Evolutionary conservation across 192 early-diverging fungal genomes (phyloP).

Genomic region (Haplosporangium gracile): DNA sequence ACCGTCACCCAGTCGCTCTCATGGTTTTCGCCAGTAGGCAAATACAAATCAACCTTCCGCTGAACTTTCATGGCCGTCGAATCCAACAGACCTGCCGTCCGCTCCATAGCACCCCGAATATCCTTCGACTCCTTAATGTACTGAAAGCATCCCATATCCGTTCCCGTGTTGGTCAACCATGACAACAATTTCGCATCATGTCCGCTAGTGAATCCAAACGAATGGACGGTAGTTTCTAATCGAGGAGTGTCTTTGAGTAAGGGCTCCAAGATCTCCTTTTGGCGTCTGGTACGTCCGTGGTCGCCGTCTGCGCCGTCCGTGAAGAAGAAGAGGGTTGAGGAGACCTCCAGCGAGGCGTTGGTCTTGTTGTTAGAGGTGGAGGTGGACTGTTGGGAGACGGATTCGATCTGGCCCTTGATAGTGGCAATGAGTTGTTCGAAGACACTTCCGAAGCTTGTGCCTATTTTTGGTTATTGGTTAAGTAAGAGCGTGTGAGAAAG

Average conservation of each 20-base stretch:
- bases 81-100: slow-evolving; percentile 44
- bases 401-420: background rate
- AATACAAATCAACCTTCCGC: slow-evolving; percentile 38
- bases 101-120: slow-evolving; percentile 48
- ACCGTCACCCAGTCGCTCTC: slow-evolving; percentile 27
- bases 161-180: slow-evolving; percentile 57
- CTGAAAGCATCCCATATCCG: slow-evolving; percentile 58
- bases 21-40: background rate
- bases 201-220: slow-evolving; percentile 51
- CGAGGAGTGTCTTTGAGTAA: slow-evolving; percentile 18
- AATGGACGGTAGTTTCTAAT: slow-evolving; percentile 47
- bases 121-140: slow-evolving; percentile 42
- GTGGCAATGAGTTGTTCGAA: slow-evolving; percentile 29
- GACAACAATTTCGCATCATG: slow-evolving; percentile 58
- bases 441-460: slow-evolving; percentile 50
- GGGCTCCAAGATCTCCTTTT: slow-evolving; percentile 10
- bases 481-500: slow-evolving; percentile 9
- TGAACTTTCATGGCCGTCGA: slow-evolving; percentile 19
- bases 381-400: background rate
- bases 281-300: background rate
- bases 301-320: slow-evolving; percentile 51
- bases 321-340: slow-evolving; percentile 56
- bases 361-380: background rate
- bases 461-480: slow-evolving; percentile 11
- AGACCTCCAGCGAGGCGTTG: slow-evolving; percentile 13